phyloP scores from a whole-genome alignment of 2,329 filamentous ascomycete species.

The Aspergillus awamori region DNA sequence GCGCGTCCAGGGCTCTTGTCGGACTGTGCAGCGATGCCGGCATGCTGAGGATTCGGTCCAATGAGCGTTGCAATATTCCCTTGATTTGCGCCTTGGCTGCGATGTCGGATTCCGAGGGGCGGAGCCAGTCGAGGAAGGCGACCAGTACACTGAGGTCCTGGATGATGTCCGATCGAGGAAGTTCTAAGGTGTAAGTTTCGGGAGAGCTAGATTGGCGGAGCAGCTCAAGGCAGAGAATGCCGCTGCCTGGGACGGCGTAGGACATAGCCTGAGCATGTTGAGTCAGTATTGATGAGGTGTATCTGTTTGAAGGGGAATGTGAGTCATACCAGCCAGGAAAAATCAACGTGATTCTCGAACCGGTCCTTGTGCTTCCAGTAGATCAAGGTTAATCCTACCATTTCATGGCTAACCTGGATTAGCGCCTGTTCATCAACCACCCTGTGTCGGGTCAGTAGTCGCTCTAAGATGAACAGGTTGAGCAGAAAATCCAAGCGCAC shows the following conservation, averaged over 20 bases:
- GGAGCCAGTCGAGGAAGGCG: constrained; percentile 8
- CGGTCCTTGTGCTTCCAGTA: constrained; percentile 12
- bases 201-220: constrained; percentile 4
- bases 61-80: neutral
- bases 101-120: neutral
- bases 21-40: neutral
- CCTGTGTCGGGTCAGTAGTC: constrained; percentile 5
- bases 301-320: neutral
- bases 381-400: neutral
- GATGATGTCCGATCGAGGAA: constrained; percentile 9
- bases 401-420: constrained; percentile 5
- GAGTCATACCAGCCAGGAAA: constrained; percentile 7
- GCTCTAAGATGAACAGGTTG: constrained; percentile 4
- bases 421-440: neutral
- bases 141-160: constrained; percentile 6
- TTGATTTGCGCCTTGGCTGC: neutral
- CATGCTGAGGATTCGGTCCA: constrained; percentile 11
- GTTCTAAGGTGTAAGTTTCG: neutral
- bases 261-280: neutral
- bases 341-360: constrained; percentile 4
- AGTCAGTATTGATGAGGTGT: neutral
- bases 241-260: constrained; percentile 8
- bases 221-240: constrained; percentile 12
- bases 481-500: neutral
- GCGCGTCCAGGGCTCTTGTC: neutral